Conservation (phyloP, 1,284 basidiomycete species). For the Sanghuangporus baumii region DNA sequence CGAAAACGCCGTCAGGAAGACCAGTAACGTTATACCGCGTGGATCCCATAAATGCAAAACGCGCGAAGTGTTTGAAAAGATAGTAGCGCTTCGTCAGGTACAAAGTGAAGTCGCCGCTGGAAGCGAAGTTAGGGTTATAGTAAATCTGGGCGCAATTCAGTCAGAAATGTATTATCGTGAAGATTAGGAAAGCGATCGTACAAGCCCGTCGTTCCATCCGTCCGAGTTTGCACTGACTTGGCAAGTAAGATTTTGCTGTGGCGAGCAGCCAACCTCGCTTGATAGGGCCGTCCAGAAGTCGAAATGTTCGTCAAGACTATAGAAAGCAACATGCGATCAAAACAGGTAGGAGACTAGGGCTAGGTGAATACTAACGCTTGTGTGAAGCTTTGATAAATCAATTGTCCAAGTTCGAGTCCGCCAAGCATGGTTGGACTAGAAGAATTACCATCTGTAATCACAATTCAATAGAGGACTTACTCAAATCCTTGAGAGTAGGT, state of each 20-base stretch:
- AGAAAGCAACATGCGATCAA: neutral
- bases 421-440: constrained; percentile 24
- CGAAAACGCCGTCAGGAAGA: constrained; percentile 15
- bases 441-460: constrained; percentile 10
- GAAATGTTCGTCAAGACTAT: constrained; percentile 23
- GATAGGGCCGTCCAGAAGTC: constrained; percentile 28
- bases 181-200: neutral
- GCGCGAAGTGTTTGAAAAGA: constrained; percentile 22
- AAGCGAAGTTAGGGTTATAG: constrained; percentile 22
- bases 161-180: neutral
- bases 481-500: constrained; percentile 18
- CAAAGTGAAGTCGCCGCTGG: constrained; percentile 18
- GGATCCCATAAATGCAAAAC: constrained; percentile 19
- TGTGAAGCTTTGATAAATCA: constrained; percentile 24
- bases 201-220: constrained; percentile 23
- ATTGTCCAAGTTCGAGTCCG: constrained; percentile 24
- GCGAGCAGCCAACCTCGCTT: constrained; percentile 23
- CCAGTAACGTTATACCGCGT: constrained; percentile 18
- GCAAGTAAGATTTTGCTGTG: constrained; percentile 19
- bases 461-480: constrained; percentile 14
- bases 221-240: constrained; percentile 17
- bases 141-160: constrained; percentile 17
- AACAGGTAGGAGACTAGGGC: neutral
- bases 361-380: constrained; percentile 16
- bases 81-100: constrained; percentile 22